A percentile compares a stretch with the other conserved stretches of the same genome.
These are phyloP conservation scores for Populus tremula DNA, from an alignment of 345 rosid species.

Conservation along the genomic window DNA sequence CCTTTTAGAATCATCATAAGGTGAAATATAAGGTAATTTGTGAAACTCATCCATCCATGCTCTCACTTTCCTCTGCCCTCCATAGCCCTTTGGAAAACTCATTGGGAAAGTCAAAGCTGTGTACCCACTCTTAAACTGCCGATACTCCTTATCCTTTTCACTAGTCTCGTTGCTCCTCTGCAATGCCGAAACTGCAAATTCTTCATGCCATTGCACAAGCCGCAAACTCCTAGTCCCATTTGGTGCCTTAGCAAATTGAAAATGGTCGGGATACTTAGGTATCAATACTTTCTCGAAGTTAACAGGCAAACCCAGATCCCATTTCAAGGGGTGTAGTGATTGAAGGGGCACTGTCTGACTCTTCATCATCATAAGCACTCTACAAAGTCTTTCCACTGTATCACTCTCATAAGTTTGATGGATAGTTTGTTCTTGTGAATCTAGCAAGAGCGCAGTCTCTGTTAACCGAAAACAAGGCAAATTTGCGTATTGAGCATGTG, in stretches of 20 bases:
- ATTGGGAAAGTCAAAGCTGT: conserved; percentile 65
- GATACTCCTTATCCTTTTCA: conserved; percentile 48
- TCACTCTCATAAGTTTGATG: conserved; percentile 59
- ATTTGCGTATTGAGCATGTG: conserved; percentile 70
- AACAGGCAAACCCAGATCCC: conserved; percentile 86
- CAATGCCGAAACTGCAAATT: conserved; percentile 66
- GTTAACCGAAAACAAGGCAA: conserved; percentile 87
- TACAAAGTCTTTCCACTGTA: conserved; percentile 77
- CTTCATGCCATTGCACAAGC: conserved; percentile 62
- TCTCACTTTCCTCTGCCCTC: conserved; percentile 82
- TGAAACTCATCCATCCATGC: conserved; percentile 99
- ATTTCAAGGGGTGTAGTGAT: conserved; percentile 70
- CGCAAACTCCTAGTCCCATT: conserved; percentile 52
- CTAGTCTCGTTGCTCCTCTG: conserved; percentile 52
- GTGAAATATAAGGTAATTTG: conserved; percentile 88
- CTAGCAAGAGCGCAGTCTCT: conserved; percentile 71
- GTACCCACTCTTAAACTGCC: conserved; percentile 71
- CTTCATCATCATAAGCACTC: conserved; percentile 87
- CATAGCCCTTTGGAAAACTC: conserved; percentile 94
- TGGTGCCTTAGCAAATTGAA: conserved; percentile 54
- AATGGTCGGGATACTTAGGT: conserved; percentile 63
- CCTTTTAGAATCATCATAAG: conserved; percentile 71
- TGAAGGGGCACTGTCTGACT: conserved; percentile 56
- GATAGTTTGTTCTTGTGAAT: conserved; percentile 71
- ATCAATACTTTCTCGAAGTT: conserved; percentile 61